Base-by-base conservation (phyloP, 2,329 filamentous ascomycete species). In the Penicillium vulpinum region DNA sequence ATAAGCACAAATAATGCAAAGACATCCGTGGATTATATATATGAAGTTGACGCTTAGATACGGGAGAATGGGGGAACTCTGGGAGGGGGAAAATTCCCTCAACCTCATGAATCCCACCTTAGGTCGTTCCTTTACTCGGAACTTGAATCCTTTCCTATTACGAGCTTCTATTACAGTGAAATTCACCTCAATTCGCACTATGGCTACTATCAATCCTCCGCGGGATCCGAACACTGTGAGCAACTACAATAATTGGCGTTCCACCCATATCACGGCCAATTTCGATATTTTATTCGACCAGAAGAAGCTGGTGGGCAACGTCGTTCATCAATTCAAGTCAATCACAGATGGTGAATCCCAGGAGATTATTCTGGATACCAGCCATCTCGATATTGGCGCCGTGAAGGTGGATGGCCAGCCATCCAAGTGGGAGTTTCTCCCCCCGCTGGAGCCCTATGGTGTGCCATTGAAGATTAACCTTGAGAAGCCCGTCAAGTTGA, bases 171-270 rank as follows among this genome's bases (percentile, higher is more conserved):
- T 45, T 10, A 51, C 48, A 31, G 31, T 51, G 8, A 40, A 35
- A 46, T 58, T 54, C 58, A 56, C 49, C 29, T 48, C 48, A 48
- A 70, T 66, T 39, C 72, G 70, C 59, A 74, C 68, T n/a, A 75
- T 77, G 72, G 70, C 71, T 39, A 67, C 63, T 39, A 78, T 79
- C 62, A 75, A 73, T 40, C 72, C 73, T 44, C 78, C 81, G 49
- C 85, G 90, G 69, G 93, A 97, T 77, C 92, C 92, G 51, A 95
- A 92, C 74, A 97, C 94, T 26, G 78, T 94, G 57, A 89, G 90
- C 71, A 97, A 97, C 80, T 97, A 97, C 77, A 87, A 90, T 74
- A 87, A 88, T 54, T 97, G 91, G 87, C 81, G 85, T 59, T 96
- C 91, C 18, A 87, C 83, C 72, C 92, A 97, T 78, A 94, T 91